phyloP scores from a whole-genome alignment of 768 basidiomycete species.

The Psilocybe cyanescens region DNA sequence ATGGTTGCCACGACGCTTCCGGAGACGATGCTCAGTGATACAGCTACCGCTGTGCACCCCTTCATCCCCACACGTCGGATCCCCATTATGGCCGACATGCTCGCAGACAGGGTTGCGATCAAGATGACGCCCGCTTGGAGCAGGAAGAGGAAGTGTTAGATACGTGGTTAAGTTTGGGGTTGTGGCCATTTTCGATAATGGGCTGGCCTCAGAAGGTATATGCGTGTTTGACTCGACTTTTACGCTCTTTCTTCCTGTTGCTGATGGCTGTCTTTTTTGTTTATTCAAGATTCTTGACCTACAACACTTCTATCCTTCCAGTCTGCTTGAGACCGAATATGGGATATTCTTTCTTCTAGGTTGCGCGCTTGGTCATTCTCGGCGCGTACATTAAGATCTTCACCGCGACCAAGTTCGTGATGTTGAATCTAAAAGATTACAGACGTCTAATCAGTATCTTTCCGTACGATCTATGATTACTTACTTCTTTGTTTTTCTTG shows the following conservation, averaged over 20 bases:
- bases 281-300: slow-evolving; percentile 70
- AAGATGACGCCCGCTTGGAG: slow-evolving; percentile 97
- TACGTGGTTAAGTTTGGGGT: slow-evolving; percentile 97
- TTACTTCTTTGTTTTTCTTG: no score
- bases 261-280: not conserved
- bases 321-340: slow-evolving; percentile 90
- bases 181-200: slow-evolving; percentile 98
- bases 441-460: no score
- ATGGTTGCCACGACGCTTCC: slow-evolving; percentile 97
- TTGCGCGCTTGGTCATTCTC: slow-evolving; percentile 96
- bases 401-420: slow-evolving; percentile 97
- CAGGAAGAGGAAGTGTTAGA: slow-evolving; percentile 98
- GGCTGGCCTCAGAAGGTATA: slow-evolving; percentile 94
- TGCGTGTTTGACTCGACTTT: slow-evolving; percentile 5
- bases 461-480: no score
- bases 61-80: slow-evolving; percentile 81
- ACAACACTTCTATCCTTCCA: slow-evolving; percentile 80
- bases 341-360: slow-evolving; percentile 99
- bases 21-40: slow-evolving; percentile 98
- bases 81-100: slow-evolving; percentile 85
- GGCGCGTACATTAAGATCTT: slow-evolving; percentile 94
- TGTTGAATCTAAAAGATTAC: slow-evolving; percentile 73
- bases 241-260: not conserved
- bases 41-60: slow-evolving; percentile 95
- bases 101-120: slow-evolving; percentile 95